These are phyloP conservation scores for Aphanomyces invadans DNA, from an alignment of 352 stramenopile genomes.

Conservation along the genomic window DNA sequence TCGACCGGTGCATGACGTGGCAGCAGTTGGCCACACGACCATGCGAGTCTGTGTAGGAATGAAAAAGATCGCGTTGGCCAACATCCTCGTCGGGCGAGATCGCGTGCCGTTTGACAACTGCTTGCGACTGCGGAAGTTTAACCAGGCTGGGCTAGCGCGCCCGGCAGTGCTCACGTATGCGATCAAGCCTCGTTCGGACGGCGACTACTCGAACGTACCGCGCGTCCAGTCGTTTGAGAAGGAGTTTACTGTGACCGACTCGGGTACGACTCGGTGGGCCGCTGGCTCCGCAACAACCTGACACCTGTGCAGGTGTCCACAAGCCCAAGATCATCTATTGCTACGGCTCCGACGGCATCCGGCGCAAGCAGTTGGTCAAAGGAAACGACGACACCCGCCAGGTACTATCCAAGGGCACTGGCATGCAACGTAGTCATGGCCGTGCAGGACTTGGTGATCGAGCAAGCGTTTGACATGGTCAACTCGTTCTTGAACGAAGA, in stretches of 20 bases:
- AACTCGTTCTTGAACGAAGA: constrained; percentile 83
- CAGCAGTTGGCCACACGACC: no score
- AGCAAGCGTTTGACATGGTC: constrained; percentile 85
- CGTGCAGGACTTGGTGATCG: constrained; percentile 78
- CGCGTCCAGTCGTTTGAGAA: constrained; percentile 86
- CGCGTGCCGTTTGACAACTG: constrained; percentile 59
- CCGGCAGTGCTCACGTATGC: constrained; percentile 68
- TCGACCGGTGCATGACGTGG: no score
- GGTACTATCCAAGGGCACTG: no score
- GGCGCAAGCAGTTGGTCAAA: constrained; percentile 96
- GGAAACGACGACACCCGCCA: constrained; percentile 84
- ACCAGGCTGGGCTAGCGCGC: constrained; percentile 31
- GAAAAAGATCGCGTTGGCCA: constrained; percentile 66
- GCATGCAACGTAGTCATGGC: no score
- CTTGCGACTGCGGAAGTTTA: constrained; percentile 37
- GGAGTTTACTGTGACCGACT: constrained; percentile 91
- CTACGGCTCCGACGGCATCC: constrained; percentile 85
- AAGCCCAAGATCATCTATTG: constrained; percentile 97
- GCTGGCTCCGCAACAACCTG: no score
- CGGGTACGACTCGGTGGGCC: no score
- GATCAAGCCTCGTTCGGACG: constrained; percentile 53
- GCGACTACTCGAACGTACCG: constrained; percentile 77
- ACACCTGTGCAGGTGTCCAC: constrained; percentile 86
- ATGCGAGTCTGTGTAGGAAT: constrained; percentile 14
- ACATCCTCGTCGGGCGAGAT: constrained; percentile 26